Conservation (phyloP, 306 rosid genomes). For the Castanopsis chinensis region DNA sequence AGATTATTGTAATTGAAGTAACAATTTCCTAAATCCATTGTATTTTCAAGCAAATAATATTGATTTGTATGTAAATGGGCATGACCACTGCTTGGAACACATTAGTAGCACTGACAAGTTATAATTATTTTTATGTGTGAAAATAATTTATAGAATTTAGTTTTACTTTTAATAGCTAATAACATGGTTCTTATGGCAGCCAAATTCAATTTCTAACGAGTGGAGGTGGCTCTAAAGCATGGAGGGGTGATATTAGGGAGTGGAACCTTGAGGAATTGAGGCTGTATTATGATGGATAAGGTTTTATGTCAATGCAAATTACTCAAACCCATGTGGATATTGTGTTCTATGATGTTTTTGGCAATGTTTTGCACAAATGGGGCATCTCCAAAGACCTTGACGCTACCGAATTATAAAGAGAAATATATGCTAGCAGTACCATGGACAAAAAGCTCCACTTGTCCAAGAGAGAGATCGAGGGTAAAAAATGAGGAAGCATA, state of each 20-base stretch:
- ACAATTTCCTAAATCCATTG: not conserved
- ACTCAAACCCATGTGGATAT: conserved; percentile 36
- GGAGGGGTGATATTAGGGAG: conserved; percentile 49
- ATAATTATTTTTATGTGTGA: not conserved
- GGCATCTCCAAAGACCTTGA: conserved; percentile 36
- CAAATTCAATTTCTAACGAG: conserved; percentile 70
- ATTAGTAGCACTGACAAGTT: conserved; percentile 53
- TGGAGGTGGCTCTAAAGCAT: conserved; percentile 90
- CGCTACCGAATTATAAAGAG: not conserved
- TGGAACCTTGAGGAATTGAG: conserved; percentile 46
- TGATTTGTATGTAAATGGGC: conserved; percentile 81
- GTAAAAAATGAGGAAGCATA: too few species aligned
- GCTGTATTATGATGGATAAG: conserved; percentile 78
- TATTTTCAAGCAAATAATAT: conserved; percentile 47
- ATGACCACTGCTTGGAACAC: conserved; percentile 83
- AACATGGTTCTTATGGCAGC: conserved; percentile 27
- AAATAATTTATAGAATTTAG: not conserved
- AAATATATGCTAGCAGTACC: not conserved
- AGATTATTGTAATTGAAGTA: not conserved
- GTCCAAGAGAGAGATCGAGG: too few species aligned
- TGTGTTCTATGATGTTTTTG: conserved; percentile 61
- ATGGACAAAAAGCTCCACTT: too few species aligned
- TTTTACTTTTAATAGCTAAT: not conserved
- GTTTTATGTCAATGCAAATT: conserved; percentile 73
- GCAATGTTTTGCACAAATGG: conserved; percentile 59